These are phyloP conservation scores for Starmerella cellae DNA, from an alignment of 805 yeast genomes.

Conservation along the genomic window DNA sequence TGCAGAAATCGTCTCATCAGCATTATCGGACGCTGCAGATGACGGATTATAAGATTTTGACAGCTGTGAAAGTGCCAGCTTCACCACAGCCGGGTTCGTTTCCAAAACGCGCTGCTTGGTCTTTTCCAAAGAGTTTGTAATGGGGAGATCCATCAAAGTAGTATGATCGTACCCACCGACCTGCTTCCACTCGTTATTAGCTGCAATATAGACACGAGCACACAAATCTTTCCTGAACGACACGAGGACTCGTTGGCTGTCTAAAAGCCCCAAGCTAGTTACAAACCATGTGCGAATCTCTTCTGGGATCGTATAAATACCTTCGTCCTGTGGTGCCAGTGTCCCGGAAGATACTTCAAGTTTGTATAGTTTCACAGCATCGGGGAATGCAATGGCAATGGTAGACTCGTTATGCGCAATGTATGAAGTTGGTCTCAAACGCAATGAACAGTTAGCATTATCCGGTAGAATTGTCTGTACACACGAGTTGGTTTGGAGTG, in stretches of 20 bases:
- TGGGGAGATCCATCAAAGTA: slow-evolving; percentile 5
- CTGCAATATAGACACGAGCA: slow-evolving; percentile 5
- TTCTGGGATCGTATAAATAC: background rate
- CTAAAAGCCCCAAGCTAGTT: slow-evolving; percentile 4
- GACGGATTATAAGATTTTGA: too few relatives aligned
- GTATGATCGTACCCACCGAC: slow-evolving; percentile 8
- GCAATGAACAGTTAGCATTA: background rate
- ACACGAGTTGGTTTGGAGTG: slow-evolving; percentile 29
- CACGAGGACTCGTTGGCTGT: slow-evolving; percentile 5
- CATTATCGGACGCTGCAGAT: background rate
- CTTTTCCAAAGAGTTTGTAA: background rate
- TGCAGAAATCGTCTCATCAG: background rate
- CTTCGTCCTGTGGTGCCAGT: background rate
- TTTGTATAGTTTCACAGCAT: slow-evolving; percentile 5
- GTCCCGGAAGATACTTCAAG: background rate
- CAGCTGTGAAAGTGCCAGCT: slow-evolving; percentile 1
- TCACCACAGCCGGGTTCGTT: background rate
- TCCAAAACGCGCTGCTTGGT: slow-evolving; percentile 1
- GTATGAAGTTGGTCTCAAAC: slow-evolving; percentile 14
- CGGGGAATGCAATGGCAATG: slow-evolving; percentile 8
- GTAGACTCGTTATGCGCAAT: slow-evolving; percentile 2
- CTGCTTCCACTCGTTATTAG: slow-evolving; percentile 4
- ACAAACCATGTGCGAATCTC: slow-evolving; percentile 16
- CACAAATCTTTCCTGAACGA: slow-evolving; percentile 16
- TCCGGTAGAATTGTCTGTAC: slow-evolving; percentile 10